Base-by-base conservation (phyloP, 139 green algal species). In the Marvania coccoides region DNA sequence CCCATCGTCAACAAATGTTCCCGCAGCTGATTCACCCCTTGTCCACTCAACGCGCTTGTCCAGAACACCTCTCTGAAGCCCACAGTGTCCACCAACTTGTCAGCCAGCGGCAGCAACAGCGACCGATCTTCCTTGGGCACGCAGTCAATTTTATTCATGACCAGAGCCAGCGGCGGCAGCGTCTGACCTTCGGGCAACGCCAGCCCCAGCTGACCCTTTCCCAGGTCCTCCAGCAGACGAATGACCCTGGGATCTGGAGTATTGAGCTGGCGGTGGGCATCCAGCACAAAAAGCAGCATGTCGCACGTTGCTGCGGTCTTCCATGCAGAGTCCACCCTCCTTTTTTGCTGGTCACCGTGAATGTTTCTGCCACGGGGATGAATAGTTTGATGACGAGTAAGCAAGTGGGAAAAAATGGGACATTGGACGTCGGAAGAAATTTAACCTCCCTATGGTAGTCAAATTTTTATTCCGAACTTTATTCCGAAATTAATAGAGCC, bases 241-340 rank as follows among this genome's bases (percentile, higher is more conserved):
- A 26, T 19, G 35, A 84, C 47, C 40, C 74, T 54, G 12, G 66
- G 64, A 36, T 85, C 79, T 9, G 67, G 59, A 30, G 68, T 33
- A 34, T 47, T 15, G 57, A 91, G 63, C 75, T 91, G 80, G 1
- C 81, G 65, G 0, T 84, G 63, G 0, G 78, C 82, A 58, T 91
- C 85, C n/a, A 92, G 58, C 4, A 91, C 64, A 59, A 87, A 82
- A 15, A 91, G 63, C 34, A 91, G 48, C 47, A 82, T 30, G 57
- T 89, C 85, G 47, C 74, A 88, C 45, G 78, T 45, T 1, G 28
- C 58, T 0, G 85, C 85, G 7, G 68, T 82, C 0, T 47, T 36
- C 81, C 84, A 91, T 9, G 84, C 85, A n/a, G 67, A 79, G 10
- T 67, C 47, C 29, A 91, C 67, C n/a, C 72, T 58, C 35, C 53